Conservation (phyloP, 1,284 basidiomycete genomes). For the Puccinia horiana region DNA sequence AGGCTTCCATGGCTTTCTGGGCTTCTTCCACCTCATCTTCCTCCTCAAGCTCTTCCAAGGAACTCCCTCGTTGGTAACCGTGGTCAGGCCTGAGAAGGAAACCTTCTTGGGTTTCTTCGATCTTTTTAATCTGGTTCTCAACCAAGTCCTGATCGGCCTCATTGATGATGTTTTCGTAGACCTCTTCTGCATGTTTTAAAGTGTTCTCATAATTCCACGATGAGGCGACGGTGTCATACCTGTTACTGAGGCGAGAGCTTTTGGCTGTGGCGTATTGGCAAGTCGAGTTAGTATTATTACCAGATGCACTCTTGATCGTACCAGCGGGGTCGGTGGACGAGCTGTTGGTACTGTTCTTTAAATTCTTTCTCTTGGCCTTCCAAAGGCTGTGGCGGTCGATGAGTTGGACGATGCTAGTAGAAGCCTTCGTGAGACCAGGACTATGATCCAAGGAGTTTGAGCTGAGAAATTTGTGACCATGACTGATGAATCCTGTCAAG, state of each 20-base stretch:
- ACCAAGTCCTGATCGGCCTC: constrained; percentile 50
- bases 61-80: not conserved
- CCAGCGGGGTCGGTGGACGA: constrained; percentile 24
- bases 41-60: not conserved
- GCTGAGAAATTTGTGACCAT: constrained; percentile 36
- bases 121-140: constrained; percentile 33
- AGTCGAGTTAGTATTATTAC: constrained; percentile 73
- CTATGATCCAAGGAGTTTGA: not conserved
- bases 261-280: constrained; percentile 94
- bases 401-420: constrained; percentile 71
- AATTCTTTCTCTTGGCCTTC: constrained; percentile 52
- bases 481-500: constrained; percentile 33
- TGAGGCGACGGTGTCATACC: constrained; percentile 16
- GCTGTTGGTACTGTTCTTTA: constrained; percentile 37
- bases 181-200: constrained; percentile 66
- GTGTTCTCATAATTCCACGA: constrained; percentile 64
- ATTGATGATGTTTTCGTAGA: constrained; percentile 52
- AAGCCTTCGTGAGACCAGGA: constrained; percentile 11
- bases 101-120: constrained; percentile 14
- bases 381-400: constrained; percentile 65
- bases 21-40: constrained; percentile 44
- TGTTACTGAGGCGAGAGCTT: not conserved
- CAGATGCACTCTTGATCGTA: constrained; percentile 46
- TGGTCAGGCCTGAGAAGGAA: not conserved
- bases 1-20: constrained; percentile 38